Evolutionary conservation across 331 rosid genomes (phyloP).

Genomic region (Erythrophleum ivorense): DNA sequence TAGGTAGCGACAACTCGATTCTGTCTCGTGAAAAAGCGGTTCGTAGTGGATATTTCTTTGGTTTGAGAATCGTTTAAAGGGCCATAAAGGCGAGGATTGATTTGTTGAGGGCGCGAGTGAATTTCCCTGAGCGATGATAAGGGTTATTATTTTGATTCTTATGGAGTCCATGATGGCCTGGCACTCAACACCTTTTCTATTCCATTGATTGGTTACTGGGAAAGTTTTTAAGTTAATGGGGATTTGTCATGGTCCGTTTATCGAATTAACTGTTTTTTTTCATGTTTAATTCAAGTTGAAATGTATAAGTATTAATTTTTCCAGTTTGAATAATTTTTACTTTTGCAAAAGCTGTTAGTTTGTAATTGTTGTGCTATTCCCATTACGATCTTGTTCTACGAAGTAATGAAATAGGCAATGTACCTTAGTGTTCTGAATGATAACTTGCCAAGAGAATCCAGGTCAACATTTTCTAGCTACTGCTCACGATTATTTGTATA

Average conservation of each 20-base stretch:
- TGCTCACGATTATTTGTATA: slow-evolving; percentile 34
- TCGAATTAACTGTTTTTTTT: slow-evolving; percentile 13
- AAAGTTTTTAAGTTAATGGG: slow-evolving; percentile 10
- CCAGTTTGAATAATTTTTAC: background rate
- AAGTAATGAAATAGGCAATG: background rate
- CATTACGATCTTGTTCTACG: background rate
- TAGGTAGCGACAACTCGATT: slow-evolving; percentile 34
- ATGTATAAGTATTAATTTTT: background rate
- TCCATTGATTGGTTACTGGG: slow-evolving; percentile 23
- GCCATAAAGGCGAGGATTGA: slow-evolving; percentile 33
- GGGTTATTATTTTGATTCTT: slow-evolving; percentile 27
- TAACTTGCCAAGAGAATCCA: slow-evolving; percentile 39
- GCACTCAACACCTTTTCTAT: slow-evolving; percentile 1
- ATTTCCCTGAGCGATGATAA: background rate
- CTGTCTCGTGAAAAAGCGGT: background rate
- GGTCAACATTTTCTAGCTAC: slow-evolving; percentile 47
- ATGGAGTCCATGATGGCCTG: slow-evolving; percentile 26
- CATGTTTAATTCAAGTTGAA: background rate
- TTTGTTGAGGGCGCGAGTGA: slow-evolving; percentile 30
- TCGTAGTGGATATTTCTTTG: slow-evolving; percentile 7
- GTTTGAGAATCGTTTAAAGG: slow-evolving; percentile 26
- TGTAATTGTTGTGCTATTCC: background rate
- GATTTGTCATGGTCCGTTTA: background rate
- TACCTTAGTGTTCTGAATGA: slow-evolving; percentile 20
- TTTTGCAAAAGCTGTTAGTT: background rate